These are phyloP conservation scores for Pythium phragmitis DNA, from an alignment of 352 stramenopile genomes.

Conservation along the genomic window DNA sequence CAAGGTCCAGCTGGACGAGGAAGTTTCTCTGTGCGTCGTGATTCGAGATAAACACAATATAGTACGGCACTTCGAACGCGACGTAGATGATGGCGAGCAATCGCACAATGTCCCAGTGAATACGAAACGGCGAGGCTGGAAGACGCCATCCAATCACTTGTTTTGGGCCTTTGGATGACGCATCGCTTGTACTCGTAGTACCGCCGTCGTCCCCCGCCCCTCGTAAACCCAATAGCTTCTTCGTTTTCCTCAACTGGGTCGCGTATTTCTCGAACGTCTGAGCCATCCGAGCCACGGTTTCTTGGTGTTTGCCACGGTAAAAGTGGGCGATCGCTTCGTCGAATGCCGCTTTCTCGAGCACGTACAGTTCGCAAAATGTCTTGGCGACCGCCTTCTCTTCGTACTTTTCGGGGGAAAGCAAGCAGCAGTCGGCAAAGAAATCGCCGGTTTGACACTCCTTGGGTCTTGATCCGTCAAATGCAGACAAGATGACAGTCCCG, in stretches of 20 bases:
- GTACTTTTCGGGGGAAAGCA: constrained; percentile 53
- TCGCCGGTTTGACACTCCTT: constrained; percentile 68
- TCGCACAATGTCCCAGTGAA: constrained; percentile 47
- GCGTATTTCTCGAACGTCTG: constrained; percentile 53
- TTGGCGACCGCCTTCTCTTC: constrained; percentile 74
- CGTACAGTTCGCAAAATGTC: constrained; percentile 83
- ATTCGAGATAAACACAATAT: constrained; percentile 60
- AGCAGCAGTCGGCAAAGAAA: constrained; percentile 66
- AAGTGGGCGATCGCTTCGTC: constrained; percentile 55
- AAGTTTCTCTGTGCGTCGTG: constrained; percentile 49
- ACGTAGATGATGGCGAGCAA: constrained; percentile 50
- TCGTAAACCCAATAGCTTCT: constrained; percentile 63
- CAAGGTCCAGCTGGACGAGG: constrained; percentile 33
- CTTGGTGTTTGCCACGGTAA: constrained; percentile 37
- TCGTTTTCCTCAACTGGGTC: constrained; percentile 70
- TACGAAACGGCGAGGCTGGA: constrained; percentile 50
- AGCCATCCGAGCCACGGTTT: constrained; percentile 38
- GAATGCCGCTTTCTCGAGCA: constrained; percentile 62
- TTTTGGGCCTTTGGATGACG: not conserved
- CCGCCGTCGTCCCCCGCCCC: constrained; percentile 23
- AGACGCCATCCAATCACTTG: constrained; percentile 33
- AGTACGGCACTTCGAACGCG: constrained; percentile 72
- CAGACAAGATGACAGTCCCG: constrained; percentile 46
- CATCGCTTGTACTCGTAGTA: not conserved
- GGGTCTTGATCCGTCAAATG: constrained; percentile 42